Evolutionary conservation across 345 rosid genomes (phyloP).

Genomic region (Citrus mangshanensis): DNA sequence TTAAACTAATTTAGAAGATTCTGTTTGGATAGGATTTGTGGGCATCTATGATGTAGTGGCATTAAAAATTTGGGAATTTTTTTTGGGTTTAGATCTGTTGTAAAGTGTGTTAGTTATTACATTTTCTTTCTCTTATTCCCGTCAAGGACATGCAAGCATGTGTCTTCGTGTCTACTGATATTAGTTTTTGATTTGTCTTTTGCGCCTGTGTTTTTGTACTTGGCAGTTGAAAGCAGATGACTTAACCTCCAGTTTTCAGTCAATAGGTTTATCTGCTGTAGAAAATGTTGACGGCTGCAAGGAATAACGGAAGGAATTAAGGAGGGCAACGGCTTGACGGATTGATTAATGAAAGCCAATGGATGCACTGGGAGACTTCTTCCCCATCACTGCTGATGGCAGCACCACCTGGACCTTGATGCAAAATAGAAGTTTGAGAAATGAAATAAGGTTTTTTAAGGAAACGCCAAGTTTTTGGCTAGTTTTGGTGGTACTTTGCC

Average conservation of each 20-base stretch:
- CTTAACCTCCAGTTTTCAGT: slow-evolving; percentile 5
- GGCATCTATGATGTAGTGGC: not conserved
- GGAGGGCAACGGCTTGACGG: not conserved
- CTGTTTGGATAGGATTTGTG: not conserved
- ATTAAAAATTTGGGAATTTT: not conserved
- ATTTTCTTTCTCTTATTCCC: not conserved
- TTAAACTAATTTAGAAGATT: not conserved
- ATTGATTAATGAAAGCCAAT: not conserved
- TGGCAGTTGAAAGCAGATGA: slow-evolving; percentile 19
- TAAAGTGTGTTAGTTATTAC: not conserved
- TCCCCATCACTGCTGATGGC: not conserved
- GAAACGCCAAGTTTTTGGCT: not conserved
- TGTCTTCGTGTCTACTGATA: not conserved
- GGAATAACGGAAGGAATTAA: slow-evolving; percentile 12
- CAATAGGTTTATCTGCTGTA: not conserved
- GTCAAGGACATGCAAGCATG: not conserved
- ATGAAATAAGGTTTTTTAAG: not conserved
- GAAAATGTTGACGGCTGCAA: not conserved
- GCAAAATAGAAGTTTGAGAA: not conserved
- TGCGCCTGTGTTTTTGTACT: not conserved
- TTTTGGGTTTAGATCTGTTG: not conserved
- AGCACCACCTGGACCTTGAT: not conserved
- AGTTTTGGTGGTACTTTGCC: not conserved
- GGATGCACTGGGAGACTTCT: not conserved
- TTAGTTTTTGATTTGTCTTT: not conserved